Base-by-base conservation (phyloP, 2,329 filamentous ascomycete species). In the Thielaviopsis populi region DNA sequence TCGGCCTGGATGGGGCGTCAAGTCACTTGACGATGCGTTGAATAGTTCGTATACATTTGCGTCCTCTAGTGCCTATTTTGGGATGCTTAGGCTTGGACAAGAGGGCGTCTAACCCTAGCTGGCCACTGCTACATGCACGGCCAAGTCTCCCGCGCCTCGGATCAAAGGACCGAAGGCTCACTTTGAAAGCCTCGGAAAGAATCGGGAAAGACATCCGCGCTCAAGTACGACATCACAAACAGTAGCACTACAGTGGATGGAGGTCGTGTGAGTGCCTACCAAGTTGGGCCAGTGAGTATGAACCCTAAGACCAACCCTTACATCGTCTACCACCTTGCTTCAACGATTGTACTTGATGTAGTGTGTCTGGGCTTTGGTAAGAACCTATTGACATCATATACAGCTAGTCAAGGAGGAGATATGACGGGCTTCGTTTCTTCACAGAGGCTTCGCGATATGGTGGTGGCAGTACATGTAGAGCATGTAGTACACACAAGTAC, bases 91-190 rank as follows among this genome's bases (percentile, higher is more conserved):
- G 53, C 42, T 46, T 46, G 5, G 42, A 19, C 15, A 46, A 19
- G n/a, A 19, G n/a, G n/a, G 17, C 11, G 17, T 15, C 2, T n/a
- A 56, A 3, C 15, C 53, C 24, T 56, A 8, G 53, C 53, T 11
- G 15, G 27, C 33, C 13, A n/a, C 8, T 17, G 42, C 15, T n/a
- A 2, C n/a, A n/a, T 46, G 15, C 15, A n/a, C n/a, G 15, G 42
- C 33, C 8, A 10, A 8, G 33, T 37, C 10, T 37, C 1, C 33
- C 33, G 33, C 10, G 27, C 30, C 41, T 62, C 60, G 60, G 60
- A 33, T 37, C 60, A 62, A 62, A 53, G 60, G 60, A 53, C 43
- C 42, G 43, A 33, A 40, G n/a, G 60, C 43, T 22, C 15, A 17
- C 17, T 19, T 7, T 37, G 13, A n/a, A 13, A 33, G 7, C 53